These are phyloP conservation scores for Chalciporus sphaerocephalus DNA, from an alignment of 768 basidiomycete species.

Conservation along the genomic window DNA sequence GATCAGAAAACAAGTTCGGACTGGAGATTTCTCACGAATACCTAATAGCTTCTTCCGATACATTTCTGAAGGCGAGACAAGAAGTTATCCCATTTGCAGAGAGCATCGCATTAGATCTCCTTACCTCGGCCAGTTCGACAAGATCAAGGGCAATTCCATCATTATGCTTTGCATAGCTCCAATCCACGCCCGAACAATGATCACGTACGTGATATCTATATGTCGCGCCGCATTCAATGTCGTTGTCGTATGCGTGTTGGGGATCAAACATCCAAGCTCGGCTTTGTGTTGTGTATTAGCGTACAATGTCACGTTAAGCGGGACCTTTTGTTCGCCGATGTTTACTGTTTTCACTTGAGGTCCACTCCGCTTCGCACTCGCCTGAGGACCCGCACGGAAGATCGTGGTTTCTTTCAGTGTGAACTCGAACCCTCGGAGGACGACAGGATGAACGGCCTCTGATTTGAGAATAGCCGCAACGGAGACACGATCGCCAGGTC, in stretches of 20 bases:
- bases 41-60: constrained; percentile 69
- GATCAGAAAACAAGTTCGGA: not conserved
- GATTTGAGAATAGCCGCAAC: constrained; percentile 71
- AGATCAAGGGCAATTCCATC: constrained; percentile 73
- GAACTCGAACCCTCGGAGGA: constrained; percentile 82
- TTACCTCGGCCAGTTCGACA: constrained; percentile 85
- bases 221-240: constrained; percentile 78
- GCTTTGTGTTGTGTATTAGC: constrained; percentile 67
- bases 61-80: constrained; percentile 41
- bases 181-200: constrained; percentile 74
- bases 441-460: constrained; percentile 60
- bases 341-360: constrained; percentile 51
- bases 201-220: constrained; percentile 79
- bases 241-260: constrained; percentile 70
- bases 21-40: constrained; percentile 6
- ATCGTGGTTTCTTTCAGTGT: constrained; percentile 73
- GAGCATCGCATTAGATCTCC: constrained; percentile 19
- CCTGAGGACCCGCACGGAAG: constrained; percentile 59
- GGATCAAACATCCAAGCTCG: constrained; percentile 69
- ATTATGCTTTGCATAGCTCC: constrained; percentile 59
- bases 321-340: constrained; percentile 67
- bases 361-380: constrained; percentile 47
- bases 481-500: constrained; percentile 77
- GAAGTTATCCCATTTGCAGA: not conserved
- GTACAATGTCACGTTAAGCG: constrained; percentile 69